These are phyloP conservation scores for Linnemannia schmuckeri DNA, from an alignment of 192 early-diverging fungal genomes.

Conservation along the genomic window DNA sequence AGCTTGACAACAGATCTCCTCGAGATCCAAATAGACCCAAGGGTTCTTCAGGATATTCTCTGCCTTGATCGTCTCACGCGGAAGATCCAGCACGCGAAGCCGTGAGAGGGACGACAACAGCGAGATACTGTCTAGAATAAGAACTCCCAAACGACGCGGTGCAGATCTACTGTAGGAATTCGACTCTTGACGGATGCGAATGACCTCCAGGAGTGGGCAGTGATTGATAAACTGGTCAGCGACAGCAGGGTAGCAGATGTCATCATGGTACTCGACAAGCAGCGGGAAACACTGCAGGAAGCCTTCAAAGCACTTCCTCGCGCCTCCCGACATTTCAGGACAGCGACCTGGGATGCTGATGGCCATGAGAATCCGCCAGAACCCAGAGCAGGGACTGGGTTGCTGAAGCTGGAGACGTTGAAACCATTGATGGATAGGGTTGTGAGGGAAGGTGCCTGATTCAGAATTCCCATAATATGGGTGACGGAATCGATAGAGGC, in stretches of 20 bases:
- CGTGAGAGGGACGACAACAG: neutral
- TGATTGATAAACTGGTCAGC: neutral
- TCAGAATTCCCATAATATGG: neutral
- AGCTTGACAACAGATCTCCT: neutral
- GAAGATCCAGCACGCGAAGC: neutral
- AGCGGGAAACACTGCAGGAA: neutral
- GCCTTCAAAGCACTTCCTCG: neutral
- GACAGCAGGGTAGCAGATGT: neutral
- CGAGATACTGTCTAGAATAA: neutral
- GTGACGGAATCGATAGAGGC: neutral
- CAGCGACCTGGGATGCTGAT: neutral
- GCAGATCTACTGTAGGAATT: neutral
- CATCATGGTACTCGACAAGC: neutral
- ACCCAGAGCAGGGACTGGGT: neutral
- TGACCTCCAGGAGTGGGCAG: neutral
- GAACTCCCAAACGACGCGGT: neutral
- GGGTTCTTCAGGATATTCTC: neutral
- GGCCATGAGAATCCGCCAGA: neutral
- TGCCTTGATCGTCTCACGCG: neutral
- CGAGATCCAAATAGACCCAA: neutral
- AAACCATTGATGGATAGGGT: neutral
- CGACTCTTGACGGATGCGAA: neutral
- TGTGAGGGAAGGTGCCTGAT: neutral
- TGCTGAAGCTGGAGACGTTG: neutral
- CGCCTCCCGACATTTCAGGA: neutral